Evolutionary conservation across 306 rosid genomes (phyloP).

Genomic region (Mimosa bimucronata): DNA sequence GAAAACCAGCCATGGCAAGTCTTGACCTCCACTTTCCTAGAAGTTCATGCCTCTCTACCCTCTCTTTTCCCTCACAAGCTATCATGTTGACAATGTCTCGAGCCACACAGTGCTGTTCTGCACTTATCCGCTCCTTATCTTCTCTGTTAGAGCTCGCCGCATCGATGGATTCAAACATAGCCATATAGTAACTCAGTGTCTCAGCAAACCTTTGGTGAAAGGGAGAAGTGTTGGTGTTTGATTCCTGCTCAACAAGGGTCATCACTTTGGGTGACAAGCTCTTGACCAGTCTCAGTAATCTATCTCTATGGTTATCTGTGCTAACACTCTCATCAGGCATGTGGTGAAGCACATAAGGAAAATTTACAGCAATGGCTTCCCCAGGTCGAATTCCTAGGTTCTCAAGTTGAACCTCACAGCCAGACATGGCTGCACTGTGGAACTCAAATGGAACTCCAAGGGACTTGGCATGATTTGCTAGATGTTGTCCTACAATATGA

Average conservation of each 20-base stretch:
- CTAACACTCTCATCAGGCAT: slow-evolving; percentile 99
- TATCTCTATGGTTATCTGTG: slow-evolving; percentile 82
- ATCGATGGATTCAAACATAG: slow-evolving; percentile 90
- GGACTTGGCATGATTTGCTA: slow-evolving; percentile 49
- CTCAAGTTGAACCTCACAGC: slow-evolving; percentile 59
- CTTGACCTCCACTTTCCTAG: slow-evolving; percentile 83
- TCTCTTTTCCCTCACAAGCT: slow-evolving; percentile 86
- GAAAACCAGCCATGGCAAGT: slow-evolving; percentile 81
- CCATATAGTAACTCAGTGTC: slow-evolving; percentile 68
- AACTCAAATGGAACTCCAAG: slow-evolving; percentile 74
- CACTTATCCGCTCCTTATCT: slow-evolving; percentile 69
- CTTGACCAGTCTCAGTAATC: slow-evolving; percentile 73
- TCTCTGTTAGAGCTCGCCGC: slow-evolving; percentile 48
- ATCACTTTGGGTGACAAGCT: slow-evolving; percentile 81
- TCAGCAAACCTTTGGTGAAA: slow-evolving; percentile 70
- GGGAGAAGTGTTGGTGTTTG: slow-evolving; percentile 95
- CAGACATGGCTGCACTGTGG: slow-evolving; percentile 74
- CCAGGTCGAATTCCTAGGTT: slow-evolving; percentile 54
- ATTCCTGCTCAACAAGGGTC: slow-evolving; percentile 90
- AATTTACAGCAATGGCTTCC: slow-evolving; percentile 81
- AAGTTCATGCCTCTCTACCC: slow-evolving; percentile 91
- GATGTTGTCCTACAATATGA: slow-evolving; percentile 59
- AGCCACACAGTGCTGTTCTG: slow-evolving; percentile 91
- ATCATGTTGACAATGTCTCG: slow-evolving; percentile 92
- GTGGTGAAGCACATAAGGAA: slow-evolving; percentile 84